Percentiles rank a stretch among this genome's conserved stretches.
Evolutionary conservation across 495 filamentous ascomycete genomes (phyloP).

Genomic region (Penicillium paradoxum): DNA sequence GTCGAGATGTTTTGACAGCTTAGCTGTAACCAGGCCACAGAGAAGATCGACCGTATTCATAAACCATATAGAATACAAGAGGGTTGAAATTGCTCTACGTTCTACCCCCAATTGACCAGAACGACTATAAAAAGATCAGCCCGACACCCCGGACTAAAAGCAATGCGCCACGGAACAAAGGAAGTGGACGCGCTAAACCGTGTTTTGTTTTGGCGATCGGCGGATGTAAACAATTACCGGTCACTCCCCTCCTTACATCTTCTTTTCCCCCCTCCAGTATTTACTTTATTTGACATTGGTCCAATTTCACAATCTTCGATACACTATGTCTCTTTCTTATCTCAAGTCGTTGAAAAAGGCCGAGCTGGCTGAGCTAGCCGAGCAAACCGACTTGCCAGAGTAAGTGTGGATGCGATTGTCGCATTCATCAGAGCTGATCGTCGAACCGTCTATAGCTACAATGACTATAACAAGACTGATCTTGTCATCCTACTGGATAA

Average conservation of each 20-base stretch:
- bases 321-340: slow-evolving; percentile 62
- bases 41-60: too few species aligned
- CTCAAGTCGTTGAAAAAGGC: slow-evolving; percentile 79
- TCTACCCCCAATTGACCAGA: too few species aligned
- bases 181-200: slow-evolving; percentile 22
- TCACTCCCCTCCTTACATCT: slow-evolving; percentile 25
- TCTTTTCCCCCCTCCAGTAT: slow-evolving; percentile 5
- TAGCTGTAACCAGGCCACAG: too few species aligned
- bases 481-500: slow-evolving; percentile 72
- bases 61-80: too few species aligned
- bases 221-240: slow-evolving; percentile 28
- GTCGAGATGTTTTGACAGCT: too few species aligned
- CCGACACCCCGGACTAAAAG: not conserved
- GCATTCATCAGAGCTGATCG: slow-evolving; percentile 16
- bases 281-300: slow-evolving; percentile 17
- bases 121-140: not conserved
- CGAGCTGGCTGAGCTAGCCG: slow-evolving; percentile 71
- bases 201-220: slow-evolving; percentile 34
- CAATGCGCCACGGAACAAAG: slow-evolving; percentile 3
- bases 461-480: slow-evolving; percentile 72
- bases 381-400: slow-evolving; percentile 68
- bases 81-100: too few species aligned
- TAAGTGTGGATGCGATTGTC: slow-evolving; percentile 37
- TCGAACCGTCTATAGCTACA: slow-evolving; percentile 49
- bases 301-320: slow-evolving; percentile 10